phyloP scores from a whole-genome alignment of 2,329 filamentous ascomycete genomes.

The Venturiaceae sp. region DNA sequence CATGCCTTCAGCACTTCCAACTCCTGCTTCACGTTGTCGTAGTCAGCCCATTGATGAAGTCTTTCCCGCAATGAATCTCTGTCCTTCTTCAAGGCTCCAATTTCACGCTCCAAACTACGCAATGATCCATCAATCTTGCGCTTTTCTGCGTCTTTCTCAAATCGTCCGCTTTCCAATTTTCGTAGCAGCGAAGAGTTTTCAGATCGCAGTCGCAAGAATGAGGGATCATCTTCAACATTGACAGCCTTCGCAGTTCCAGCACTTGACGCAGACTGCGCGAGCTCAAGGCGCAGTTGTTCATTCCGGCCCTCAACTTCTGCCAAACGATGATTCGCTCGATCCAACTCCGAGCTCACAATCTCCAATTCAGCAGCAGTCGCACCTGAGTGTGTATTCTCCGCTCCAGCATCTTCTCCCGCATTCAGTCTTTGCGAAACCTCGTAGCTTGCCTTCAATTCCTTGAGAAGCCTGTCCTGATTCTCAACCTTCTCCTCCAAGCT shows the following conservation, averaged over 20 bases:
- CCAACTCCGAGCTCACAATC: slow-evolving; percentile 83
- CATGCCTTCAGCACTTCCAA: slow-evolving; percentile 77
- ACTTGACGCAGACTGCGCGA: slow-evolving; percentile 77
- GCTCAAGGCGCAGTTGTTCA: slow-evolving; percentile 80
- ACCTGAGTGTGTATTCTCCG: slow-evolving; percentile 45
- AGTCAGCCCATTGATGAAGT: slow-evolving; percentile 83
- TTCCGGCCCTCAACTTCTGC: slow-evolving; percentile 91
- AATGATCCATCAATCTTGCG: slow-evolving; percentile 66
- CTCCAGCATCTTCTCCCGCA: slow-evolving; percentile 52
- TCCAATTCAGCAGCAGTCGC: slow-evolving; percentile 86
- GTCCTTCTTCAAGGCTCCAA: slow-evolving; percentile 65
- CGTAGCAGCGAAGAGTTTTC: slow-evolving; percentile 89
- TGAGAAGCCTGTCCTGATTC: slow-evolving; percentile 83
- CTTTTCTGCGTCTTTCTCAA: slow-evolving; percentile 75
- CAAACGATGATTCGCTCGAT: slow-evolving; percentile 75
- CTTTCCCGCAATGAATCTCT: slow-evolving; percentile 71
- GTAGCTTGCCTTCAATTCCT: slow-evolving; percentile 93
- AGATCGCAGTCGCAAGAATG: slow-evolving; percentile 76
- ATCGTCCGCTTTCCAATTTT: slow-evolving; percentile 72
- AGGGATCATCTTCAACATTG: slow-evolving; percentile 74
- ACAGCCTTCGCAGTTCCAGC: slow-evolving; percentile 45
- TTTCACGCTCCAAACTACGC: slow-evolving; percentile 70
- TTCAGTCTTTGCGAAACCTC: slow-evolving; percentile 89
- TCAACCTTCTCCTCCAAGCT: slow-evolving; percentile 87
- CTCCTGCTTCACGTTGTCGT: slow-evolving; percentile 93